phyloP scores from a whole-genome alignment of 2,329 filamentous ascomycete genomes.

The Hypoxylon sp. region DNA sequence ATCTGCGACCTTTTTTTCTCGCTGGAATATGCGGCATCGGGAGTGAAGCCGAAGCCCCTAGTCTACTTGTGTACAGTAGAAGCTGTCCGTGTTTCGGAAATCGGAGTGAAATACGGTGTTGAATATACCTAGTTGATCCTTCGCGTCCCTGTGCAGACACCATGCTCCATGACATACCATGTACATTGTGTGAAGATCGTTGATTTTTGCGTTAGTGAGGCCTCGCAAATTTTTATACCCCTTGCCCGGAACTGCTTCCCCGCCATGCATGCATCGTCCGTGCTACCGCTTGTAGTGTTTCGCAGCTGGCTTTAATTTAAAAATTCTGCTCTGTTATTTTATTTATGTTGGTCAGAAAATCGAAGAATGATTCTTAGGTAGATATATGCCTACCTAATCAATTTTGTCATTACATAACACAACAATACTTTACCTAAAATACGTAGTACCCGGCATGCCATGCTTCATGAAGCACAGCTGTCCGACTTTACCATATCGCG shows the following conservation, averaged over 20 bases:
- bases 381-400: not conserved
- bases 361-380: not conserved
- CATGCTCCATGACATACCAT: not conserved
- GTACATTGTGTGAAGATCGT: constrained; percentile 25
- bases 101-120: constrained; percentile 27
- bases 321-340: constrained; percentile 1
- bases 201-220: constrained; percentile 20
- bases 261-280: constrained; percentile 18
- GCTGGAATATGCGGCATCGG: constrained; percentile 16
- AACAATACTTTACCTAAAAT: not conserved
- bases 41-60: constrained; percentile 26
- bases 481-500: constrained; percentile 1
- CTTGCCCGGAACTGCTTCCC: constrained; percentile 36
- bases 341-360: not conserved
- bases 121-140: constrained; percentile 20
- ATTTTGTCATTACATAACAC: not conserved
- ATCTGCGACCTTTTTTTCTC: not conserved
- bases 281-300: constrained; percentile 18
- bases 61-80: constrained; percentile 18
- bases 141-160: constrained; percentile 1
- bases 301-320: constrained; percentile 8
- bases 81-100: constrained; percentile 33
- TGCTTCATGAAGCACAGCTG: not conserved
- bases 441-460: not conserved
- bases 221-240: constrained; percentile 21